These are phyloP conservation scores for Dipteronia sinensis DNA, from an alignment of 345 rosid species.

Conservation along the genomic window DNA sequence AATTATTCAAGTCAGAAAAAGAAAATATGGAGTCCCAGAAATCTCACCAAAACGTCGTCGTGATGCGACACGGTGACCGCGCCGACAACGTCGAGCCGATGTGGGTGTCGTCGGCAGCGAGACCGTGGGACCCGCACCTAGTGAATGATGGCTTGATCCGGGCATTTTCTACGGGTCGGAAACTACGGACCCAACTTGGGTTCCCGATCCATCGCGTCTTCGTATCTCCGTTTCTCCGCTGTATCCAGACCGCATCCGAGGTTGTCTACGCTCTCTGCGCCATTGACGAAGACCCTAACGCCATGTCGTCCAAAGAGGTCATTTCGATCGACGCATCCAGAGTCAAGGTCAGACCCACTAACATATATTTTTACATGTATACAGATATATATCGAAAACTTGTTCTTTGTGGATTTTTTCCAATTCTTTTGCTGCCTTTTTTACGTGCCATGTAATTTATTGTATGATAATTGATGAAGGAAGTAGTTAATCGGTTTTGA, in stretches of 20 bases:
- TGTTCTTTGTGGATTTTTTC: background rate
- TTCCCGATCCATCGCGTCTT: slow-evolving; percentile 82
- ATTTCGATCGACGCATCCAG: slow-evolving; percentile 50
- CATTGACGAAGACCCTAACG: slow-evolving; percentile 31
- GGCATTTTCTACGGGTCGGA: slow-evolving; percentile 51
- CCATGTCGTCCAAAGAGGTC: slow-evolving; percentile 35
- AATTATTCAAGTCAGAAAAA: no score
- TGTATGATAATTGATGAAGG: no score
- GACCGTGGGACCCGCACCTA: slow-evolving; percentile 88
- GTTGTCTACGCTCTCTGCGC: slow-evolving; percentile 59
- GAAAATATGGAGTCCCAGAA: slow-evolving; percentile 11
- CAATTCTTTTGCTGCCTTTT: no score
- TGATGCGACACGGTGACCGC: slow-evolving; percentile 96
- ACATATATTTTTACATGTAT: background rate
- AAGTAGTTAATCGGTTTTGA: no score
- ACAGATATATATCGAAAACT: background rate
- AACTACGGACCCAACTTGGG: slow-evolving; percentile 45
- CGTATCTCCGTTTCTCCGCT: slow-evolving; percentile 85
- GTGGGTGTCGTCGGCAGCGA: slow-evolving; percentile 60
- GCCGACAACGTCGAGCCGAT: slow-evolving; percentile 59
- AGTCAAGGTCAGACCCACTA: slow-evolving; percentile 55
- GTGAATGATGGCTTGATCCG: slow-evolving; percentile 48
- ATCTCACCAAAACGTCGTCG: slow-evolving; percentile 58
- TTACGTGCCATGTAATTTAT: no score
- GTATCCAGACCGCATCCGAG: slow-evolving; percentile 75